A percentile compares a stretch with the other conserved stretches of the same genome.
Evolutionary conservation across 768 basidiomycete genomes (phyloP).

Genomic region (Termitomyces heimii): DNA sequence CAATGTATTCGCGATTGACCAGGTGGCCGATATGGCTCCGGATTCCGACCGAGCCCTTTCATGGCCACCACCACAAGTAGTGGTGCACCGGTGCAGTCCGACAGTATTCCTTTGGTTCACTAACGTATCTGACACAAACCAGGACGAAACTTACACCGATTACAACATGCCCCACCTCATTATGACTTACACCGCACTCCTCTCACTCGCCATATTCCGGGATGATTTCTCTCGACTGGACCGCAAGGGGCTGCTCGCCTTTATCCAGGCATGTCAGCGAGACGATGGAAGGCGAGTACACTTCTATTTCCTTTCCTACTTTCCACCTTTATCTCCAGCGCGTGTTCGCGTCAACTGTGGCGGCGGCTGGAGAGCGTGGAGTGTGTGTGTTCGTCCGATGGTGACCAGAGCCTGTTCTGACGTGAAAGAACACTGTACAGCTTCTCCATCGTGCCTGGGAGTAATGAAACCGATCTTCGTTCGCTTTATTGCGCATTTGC

Average conservation of each 20-base stretch:
- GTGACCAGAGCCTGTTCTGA: neutral
- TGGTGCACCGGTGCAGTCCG: slow-evolving; percentile 6
- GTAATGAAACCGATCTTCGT: slow-evolving; percentile 73
- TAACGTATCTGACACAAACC: slow-evolving; percentile 3
- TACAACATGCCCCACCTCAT: slow-evolving; percentile 80
- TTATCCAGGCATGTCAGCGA: slow-evolving; percentile 69
- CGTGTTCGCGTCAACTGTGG: neutral
- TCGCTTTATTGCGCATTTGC: slow-evolving; percentile 86
- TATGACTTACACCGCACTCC: slow-evolving; percentile 88
- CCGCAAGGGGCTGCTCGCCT: slow-evolving; percentile 54
- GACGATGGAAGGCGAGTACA: slow-evolving; percentile 67
- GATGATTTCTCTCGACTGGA: slow-evolving; percentile 77
- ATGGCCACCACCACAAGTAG: slow-evolving; percentile 34
- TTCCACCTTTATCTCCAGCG: neutral
- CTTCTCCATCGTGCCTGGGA: slow-evolving; percentile 65
- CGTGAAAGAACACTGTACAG: slow-evolving; percentile 27
- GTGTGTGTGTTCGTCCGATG: neutral
- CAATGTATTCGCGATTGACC: neutral
- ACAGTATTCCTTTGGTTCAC: neutral
- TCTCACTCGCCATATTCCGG: slow-evolving; percentile 79
- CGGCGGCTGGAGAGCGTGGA: neutral
- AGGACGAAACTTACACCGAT: slow-evolving; percentile 33
- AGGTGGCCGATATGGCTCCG: slow-evolving; percentile 58
- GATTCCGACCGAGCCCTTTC: slow-evolving; percentile 72
- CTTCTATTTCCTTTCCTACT: neutral